Percentiles rank a stretch among this genome's conserved stretches.
Evolutionary conservation across 306 rosid species (phyloP).

Genomic region (Begonia peltatifolia): DNA sequence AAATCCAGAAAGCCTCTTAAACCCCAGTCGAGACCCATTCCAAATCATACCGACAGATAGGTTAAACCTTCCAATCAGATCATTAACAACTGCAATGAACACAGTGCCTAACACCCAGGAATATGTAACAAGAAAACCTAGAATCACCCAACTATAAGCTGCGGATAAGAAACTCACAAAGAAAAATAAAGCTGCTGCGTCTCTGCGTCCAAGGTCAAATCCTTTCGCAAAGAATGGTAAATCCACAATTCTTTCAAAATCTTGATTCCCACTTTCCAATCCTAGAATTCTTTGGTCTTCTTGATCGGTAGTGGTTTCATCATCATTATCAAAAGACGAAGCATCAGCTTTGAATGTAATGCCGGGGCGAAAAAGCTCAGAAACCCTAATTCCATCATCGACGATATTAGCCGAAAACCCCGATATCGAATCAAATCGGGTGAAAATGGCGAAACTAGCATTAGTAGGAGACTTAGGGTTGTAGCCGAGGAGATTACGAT

Average conservation of each 20-base stretch:
- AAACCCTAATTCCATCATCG: constrained; percentile 60
- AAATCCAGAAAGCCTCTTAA: constrained; percentile 87
- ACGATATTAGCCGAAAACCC: constrained; percentile 58
- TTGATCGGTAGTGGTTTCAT: constrained; percentile 11
- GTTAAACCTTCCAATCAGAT: constrained; percentile 52
- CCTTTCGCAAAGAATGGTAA: constrained; percentile 54
- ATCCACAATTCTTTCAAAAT: constrained; percentile 34
- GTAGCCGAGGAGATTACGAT: constrained; percentile 43
- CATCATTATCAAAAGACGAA: constrained; percentile 9
- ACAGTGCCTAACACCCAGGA: constrained; percentile 85
- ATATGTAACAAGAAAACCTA: constrained; percentile 72
- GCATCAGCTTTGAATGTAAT: constrained; percentile 32
- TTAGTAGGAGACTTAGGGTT: constrained; percentile 26
- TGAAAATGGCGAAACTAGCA: constrained; percentile 27
- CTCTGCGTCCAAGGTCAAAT: constrained; percentile 62
- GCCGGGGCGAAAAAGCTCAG: constrained; percentile 52
- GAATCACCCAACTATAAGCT: constrained; percentile 75
- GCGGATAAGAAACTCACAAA: constrained; percentile 59
- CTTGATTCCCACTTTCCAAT: constrained; percentile 23
- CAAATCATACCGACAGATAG: constrained; percentile 45
- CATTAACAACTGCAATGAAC: constrained; percentile 53
- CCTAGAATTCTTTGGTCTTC: constrained; percentile 14
- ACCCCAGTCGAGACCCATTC: constrained; percentile 85
- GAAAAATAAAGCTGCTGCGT: constrained; percentile 50
- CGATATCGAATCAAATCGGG: constrained; percentile 21